Evolutionary conservation across 2,329 filamentous ascomycete species (phyloP).

Genomic region (Fusarium sp.): DNA sequence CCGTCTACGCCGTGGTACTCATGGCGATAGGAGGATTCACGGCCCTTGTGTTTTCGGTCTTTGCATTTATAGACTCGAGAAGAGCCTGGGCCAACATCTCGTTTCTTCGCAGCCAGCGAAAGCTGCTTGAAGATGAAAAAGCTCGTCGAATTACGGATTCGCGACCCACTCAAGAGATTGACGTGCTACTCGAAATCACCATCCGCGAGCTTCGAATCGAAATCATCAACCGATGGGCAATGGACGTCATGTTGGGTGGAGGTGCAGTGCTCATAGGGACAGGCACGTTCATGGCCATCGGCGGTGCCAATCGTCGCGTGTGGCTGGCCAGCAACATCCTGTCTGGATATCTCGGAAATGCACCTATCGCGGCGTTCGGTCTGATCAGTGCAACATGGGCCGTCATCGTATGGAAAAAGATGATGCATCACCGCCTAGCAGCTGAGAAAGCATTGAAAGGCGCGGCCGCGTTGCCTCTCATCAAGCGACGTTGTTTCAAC

Average conservation of each 20-base stretch:
- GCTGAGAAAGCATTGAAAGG: conserved; percentile 43
- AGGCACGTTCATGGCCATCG: conserved; percentile 67
- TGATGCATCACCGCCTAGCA: conserved; percentile 52
- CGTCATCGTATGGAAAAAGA: conserved; percentile 54
- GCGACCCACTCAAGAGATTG: conserved; percentile 39
- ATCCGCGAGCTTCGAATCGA: conserved; percentile 64
- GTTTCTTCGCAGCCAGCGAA: conserved; percentile 57
- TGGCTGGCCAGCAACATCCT: conserved; percentile 63
- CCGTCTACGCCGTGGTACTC: conserved; percentile 59
- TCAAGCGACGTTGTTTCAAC: conserved; percentile 54
- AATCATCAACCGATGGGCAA: conserved; percentile 60
- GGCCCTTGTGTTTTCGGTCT: conserved; percentile 58
- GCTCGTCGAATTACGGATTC: conserved; percentile 4
- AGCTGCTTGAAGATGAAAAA: conserved; percentile 44
- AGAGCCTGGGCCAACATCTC: conserved; percentile 60
- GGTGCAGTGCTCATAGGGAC: conserved; percentile 62
- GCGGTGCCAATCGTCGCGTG: conserved; percentile 56
- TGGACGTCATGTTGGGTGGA: conserved; percentile 63
- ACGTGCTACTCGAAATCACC: conserved; percentile 58
- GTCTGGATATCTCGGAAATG: conserved; percentile 68
- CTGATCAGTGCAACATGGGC: conserved; percentile 63
- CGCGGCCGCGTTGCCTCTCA: conserved; percentile 39
- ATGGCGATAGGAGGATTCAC: conserved; percentile 65
- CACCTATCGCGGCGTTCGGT: conserved; percentile 61
- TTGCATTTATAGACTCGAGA: conserved; percentile 58